Evolutionary conservation across 2,329 filamentous ascomycete genomes (phyloP), one percentile per base, ranked within the genome.

Genomic region (Arthroderma uncinatum): DNA sequence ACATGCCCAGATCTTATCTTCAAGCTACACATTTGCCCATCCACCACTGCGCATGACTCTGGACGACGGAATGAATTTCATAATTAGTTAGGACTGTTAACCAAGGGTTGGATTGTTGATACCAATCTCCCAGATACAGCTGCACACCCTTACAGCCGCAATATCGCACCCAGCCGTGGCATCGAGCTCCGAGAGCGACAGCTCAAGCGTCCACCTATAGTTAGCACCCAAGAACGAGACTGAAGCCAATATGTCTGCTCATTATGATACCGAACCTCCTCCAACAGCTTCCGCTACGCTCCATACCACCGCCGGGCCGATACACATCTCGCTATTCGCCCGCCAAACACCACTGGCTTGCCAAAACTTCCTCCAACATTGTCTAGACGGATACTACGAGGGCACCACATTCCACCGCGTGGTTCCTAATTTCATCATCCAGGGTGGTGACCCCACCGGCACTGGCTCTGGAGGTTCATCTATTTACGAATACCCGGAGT

Each of bases 341-440:
- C 93, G 93, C 68, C 93, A 98, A 73, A 87, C 89, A 0, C 93
- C 93, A 7, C 79, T 96, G 61, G 87, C 93, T 25, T 90, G 86
- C 68, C 89, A 92, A 64, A 97, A 96, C 76, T 98, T 98, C 73
- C 80, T 98, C 37, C 93, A 98, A 71, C 86, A 91, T 67, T 93
- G 89, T 68, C 81, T 96, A 64, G 91, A 98, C 69, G 90, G 90
- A 64, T 97, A 97, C 77, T 98, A 97, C 76, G 85, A 89, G 65
- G 84, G 86, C 68, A 96, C 91, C 0, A 85, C 93, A 61, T 98
- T 98, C 74, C 93, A 98, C 74, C 88, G 93, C 23, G 79, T 97
- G 4, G 85, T 95, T 0, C 89, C 91, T 0, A 87, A 87, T 54
- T 98, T 98, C 71, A 88, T 98, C 61, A 76, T 97, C 9, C 93